Percentiles rank a stretch among this genome's conserved stretches.
Evolutionary conservation across 2,329 filamentous ascomycete genomes (phyloP).

Genomic region (Ophiosphaerella herpotricha): DNA sequence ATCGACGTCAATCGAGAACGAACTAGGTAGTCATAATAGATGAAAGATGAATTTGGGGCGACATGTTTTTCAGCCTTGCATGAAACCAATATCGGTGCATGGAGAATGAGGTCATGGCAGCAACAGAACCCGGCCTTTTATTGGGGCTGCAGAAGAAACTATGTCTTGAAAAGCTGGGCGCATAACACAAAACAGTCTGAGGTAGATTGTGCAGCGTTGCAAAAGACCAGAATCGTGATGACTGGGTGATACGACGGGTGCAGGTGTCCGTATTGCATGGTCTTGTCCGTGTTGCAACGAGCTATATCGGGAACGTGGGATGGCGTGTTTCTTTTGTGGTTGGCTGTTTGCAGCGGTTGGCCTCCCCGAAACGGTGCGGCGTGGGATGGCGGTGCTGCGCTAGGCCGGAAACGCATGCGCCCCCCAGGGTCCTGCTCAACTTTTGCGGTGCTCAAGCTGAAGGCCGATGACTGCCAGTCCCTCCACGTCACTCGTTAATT

Average conservation of each 20-base stretch:
- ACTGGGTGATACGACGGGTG: not conserved
- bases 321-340: constrained; percentile 2
- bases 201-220: too few relatives aligned
- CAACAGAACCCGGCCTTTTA: too few relatives aligned
- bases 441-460: not conserved
- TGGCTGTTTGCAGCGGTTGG: constrained; percentile 10
- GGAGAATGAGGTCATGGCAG: too few relatives aligned
- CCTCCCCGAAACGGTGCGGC: constrained; percentile 9
- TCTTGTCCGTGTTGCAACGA: not conserved
- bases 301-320: not conserved
- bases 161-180: too few relatives aligned
- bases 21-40: not conserved
- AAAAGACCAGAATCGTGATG: too few relatives aligned
- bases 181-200: too few relatives aligned
- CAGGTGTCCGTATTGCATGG: not conserved
- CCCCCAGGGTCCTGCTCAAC: constrained; percentile 12
- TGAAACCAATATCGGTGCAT: too few relatives aligned
- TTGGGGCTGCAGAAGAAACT: too few relatives aligned
- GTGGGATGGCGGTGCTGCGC: constrained; percentile 12
- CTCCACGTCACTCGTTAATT: constrained; percentile 35
- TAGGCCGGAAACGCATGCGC: constrained; percentile 16
- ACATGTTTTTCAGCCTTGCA: too few relatives aligned
- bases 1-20: too few relatives aligned
- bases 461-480: not conserved
- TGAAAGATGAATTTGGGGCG: not conserved